Evolutionary conservation across 2,329 filamentous ascomycete genomes (phyloP).

Genomic region (Trichophyton rubrum): DNA sequence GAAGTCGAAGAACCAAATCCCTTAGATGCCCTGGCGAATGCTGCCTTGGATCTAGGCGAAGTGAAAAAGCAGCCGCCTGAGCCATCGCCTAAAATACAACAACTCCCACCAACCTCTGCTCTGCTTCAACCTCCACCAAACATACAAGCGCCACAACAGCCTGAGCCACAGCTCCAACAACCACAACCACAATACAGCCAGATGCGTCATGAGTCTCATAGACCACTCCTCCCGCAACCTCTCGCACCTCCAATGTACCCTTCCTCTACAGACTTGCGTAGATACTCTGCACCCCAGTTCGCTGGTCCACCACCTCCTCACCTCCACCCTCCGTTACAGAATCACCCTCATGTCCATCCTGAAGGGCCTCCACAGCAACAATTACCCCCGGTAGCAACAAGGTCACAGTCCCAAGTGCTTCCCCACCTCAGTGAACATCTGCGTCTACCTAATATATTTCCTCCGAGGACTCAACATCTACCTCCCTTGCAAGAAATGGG

Average conservation of each 20-base stretch:
- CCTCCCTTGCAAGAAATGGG: conserved; percentile 30
- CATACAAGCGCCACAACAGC: not conserved
- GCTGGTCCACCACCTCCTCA: not conserved
- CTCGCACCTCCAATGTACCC: conserved; percentile 22
- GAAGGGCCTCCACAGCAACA: conserved; percentile 13
- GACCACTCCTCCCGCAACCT: conserved; percentile 23
- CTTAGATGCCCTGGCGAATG: conserved; percentile 27
- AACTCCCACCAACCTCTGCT: not conserved
- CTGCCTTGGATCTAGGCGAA: conserved; percentile 5
- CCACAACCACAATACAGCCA: conserved; percentile 12
- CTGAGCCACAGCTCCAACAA: conserved; percentile 25
- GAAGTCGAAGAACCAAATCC: conserved; percentile 19
- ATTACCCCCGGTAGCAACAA: conserved; percentile 23
- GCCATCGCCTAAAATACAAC: conserved; percentile 17
- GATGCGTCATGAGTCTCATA: conserved; percentile 13
- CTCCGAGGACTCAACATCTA: conserved; percentile 24
- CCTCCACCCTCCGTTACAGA: not conserved
- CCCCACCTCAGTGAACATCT: conserved; percentile 22
- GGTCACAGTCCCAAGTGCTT: conserved; percentile 13
- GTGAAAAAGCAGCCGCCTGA: conserved; percentile 11
- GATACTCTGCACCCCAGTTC: not conserved
- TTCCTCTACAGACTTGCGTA: conserved; percentile 16
- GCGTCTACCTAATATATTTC: conserved; percentile 28
- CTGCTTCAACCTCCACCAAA: not conserved
- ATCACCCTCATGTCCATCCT: not conserved